Percentiles rank a stretch among this genome's conserved stretches.
Conservation (phyloP, 1,284 basidiomycete genomes). For the Puccinia coronata region DNA sequence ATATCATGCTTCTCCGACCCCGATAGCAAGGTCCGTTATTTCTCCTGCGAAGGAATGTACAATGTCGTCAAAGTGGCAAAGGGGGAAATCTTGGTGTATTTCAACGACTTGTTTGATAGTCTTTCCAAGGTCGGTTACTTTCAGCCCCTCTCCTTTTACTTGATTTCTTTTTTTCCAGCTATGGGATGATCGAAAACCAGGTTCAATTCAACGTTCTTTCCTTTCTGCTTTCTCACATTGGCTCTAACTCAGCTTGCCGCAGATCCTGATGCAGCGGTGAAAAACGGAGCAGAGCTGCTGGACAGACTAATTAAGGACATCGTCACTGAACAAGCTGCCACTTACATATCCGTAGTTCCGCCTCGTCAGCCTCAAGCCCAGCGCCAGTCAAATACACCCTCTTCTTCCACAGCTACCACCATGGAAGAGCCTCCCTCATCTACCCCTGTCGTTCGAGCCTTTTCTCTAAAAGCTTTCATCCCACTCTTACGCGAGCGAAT, state of each 20-base stretch:
- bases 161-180: no score
- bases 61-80: constrained; percentile 96
- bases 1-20: constrained; percentile 92
- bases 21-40: constrained; percentile 93
- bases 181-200: no score
- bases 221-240: background rate
- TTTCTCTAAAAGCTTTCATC: constrained; percentile 91
- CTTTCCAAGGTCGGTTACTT: constrained; percentile 76
- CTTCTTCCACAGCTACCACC: constrained; percentile 53
- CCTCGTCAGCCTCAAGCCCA: constrained; percentile 51
- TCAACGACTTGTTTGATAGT: constrained; percentile 97
- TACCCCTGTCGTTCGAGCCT: constrained; percentile 64
- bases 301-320: constrained; percentile 97
- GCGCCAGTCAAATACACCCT: constrained; percentile 24
- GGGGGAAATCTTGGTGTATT: constrained; percentile 93
- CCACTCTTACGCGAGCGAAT: constrained; percentile 90
- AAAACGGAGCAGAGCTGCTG: constrained; percentile 97
- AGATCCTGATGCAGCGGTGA: constrained; percentile 92
- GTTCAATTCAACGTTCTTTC: constrained; percentile 23
- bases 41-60: constrained; percentile 96
- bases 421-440: constrained; percentile 10
- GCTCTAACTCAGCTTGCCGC: constrained; percentile 73
- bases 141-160: constrained; percentile 56
- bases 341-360: constrained; percentile 72
- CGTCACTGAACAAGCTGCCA: constrained; percentile 91